A percentile compares a stretch with the other conserved stretches of the same genome.
These are phyloP conservation scores for Imleria badia DNA, from an alignment of 768 basidiomycete genomes.

Conservation along the genomic window DNA sequence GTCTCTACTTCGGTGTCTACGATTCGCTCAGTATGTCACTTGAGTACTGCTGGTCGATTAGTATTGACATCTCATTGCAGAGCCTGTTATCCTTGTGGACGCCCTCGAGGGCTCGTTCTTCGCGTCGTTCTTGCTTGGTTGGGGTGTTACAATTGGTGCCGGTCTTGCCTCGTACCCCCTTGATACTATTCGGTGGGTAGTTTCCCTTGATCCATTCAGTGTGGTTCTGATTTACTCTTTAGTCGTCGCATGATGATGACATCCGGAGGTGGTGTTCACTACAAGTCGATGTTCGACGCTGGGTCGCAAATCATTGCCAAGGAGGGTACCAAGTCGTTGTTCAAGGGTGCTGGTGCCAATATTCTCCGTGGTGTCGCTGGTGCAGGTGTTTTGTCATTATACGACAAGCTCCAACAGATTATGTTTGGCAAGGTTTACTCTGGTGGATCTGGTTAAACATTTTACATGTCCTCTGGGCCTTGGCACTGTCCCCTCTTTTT, in stretches of 20 bases:
- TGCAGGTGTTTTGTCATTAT: constrained; percentile 98
- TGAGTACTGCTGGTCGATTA: constrained; percentile 25
- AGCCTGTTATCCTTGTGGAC: constrained; percentile 97
- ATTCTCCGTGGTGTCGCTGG: constrained; percentile 99
- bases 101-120: constrained; percentile 94
- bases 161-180: constrained; percentile 98
- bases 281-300: constrained; percentile 99
- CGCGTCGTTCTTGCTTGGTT: constrained; percentile 95
- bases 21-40: constrained; percentile 81
- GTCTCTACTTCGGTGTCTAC: constrained; percentile 98
- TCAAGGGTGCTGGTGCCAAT: constrained; percentile 98
- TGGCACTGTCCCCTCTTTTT: constrained; percentile 34
- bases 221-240: constrained; percentile 21
- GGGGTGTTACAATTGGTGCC: constrained; percentile 99
- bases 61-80: constrained; percentile 39
- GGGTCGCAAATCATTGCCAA: constrained; percentile 91
- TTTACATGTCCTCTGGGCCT: constrained; percentile 23
- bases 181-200: constrained; percentile 76
- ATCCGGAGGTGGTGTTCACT: constrained; percentile 91
- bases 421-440: constrained; percentile 99
- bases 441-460: constrained; percentile 58
- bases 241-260: constrained; percentile 99
- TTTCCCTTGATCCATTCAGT: background rate
- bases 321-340: constrained; percentile 93
- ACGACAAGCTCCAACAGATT: constrained; percentile 96